Percentiles rank a stretch among this genome's conserved stretches.
phyloP scores from a whole-genome alignment of 2,329 filamentous ascomycete species.

The Chaetomium sp. region DNA sequence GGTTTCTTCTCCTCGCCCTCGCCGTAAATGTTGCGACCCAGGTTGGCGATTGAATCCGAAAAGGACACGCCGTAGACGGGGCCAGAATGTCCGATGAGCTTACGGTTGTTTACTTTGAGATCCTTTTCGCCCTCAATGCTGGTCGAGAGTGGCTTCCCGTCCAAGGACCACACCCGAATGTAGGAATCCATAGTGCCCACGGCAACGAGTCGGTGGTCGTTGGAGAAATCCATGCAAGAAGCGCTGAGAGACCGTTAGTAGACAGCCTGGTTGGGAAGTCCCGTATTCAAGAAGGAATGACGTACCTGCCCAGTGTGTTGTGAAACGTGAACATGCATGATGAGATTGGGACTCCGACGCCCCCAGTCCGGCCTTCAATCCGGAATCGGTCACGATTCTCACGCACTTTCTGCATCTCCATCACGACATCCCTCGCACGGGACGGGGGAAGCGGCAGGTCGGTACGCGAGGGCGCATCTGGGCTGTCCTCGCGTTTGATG shows the following conservation, averaged over 20 bases:
- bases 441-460: slow-evolving; percentile 84
- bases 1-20: slow-evolving; percentile 36
- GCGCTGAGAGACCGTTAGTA: slow-evolving; percentile 46
- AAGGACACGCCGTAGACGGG: slow-evolving; percentile 88
- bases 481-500: slow-evolving; percentile 82
- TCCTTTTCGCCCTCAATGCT: slow-evolving; percentile 54
- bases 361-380: slow-evolving; percentile 77
- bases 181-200: slow-evolving; percentile 91
- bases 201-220: slow-evolving; percentile 80
- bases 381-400: slow-evolving; percentile 89
- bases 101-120: slow-evolving; percentile 54
- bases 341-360: slow-evolving; percentile 74
- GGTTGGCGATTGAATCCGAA: slow-evolving; percentile 59
- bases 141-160: slow-evolving; percentile 73
- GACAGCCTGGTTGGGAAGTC: not conserved
- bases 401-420: slow-evolving; percentile 89
- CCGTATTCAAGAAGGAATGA: slow-evolving; percentile 7
- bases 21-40: slow-evolving; percentile 45
- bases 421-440: slow-evolving; percentile 79
- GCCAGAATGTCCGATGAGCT: slow-evolving; percentile 83
- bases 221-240: slow-evolving; percentile 92
- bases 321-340: slow-evolving; percentile 98
- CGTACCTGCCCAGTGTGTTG: slow-evolving; percentile 85
- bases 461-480: slow-evolving; percentile 70
- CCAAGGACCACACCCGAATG: slow-evolving; percentile 87